These are phyloP conservation scores for Ilex asprella DNA, from an alignment of 257 asterid species.

Conservation along the genomic window DNA sequence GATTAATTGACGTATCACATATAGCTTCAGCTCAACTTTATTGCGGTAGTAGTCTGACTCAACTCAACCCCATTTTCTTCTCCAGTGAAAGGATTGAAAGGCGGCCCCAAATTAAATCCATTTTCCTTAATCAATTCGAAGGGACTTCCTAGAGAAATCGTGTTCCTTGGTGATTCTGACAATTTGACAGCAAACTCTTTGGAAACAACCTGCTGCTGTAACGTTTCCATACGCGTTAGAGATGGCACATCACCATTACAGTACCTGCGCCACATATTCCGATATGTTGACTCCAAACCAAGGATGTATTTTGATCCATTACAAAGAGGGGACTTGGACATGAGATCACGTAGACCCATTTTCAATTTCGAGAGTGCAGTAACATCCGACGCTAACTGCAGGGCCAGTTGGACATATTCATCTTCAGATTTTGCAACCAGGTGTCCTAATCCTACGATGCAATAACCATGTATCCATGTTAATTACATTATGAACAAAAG, in stretches of 20 bases:
- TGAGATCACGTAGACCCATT: conserved; percentile 63
- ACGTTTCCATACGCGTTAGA: conserved; percentile 41
- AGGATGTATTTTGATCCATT: conserved; percentile 59
- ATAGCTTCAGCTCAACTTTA: conserved; percentile 12
- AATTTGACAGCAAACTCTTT: conserved; percentile 27
- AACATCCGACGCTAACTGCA: conserved; percentile 63
- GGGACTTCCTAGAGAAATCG: conserved; percentile 17
- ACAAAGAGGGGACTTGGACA: conserved; percentile 86
- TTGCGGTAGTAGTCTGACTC: conserved; percentile 13
- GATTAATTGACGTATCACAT: conserved; percentile 8
- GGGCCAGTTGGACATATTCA: conserved; percentile 69
- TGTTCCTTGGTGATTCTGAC: conserved; percentile 23
- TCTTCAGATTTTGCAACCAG: conserved; percentile 79
- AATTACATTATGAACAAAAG: neutral
- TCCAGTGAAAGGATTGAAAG: conserved; percentile 26
- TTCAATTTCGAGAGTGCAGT: conserved; percentile 72
- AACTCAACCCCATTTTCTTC: conserved; percentile 41
- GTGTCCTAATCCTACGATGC: conserved; percentile 55
- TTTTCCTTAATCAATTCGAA: conserved; percentile 38
- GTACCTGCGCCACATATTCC: conserved; percentile 78
- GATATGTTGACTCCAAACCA: conserved; percentile 64
- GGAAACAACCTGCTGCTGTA: conserved; percentile 25
- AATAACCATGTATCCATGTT: neutral
- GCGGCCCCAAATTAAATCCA: conserved; percentile 33
- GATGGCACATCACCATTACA: conserved; percentile 88